Evolutionary conservation across 2,329 filamentous ascomycete species (phyloP).

Genomic region (Calonectria fujianensis): DNA sequence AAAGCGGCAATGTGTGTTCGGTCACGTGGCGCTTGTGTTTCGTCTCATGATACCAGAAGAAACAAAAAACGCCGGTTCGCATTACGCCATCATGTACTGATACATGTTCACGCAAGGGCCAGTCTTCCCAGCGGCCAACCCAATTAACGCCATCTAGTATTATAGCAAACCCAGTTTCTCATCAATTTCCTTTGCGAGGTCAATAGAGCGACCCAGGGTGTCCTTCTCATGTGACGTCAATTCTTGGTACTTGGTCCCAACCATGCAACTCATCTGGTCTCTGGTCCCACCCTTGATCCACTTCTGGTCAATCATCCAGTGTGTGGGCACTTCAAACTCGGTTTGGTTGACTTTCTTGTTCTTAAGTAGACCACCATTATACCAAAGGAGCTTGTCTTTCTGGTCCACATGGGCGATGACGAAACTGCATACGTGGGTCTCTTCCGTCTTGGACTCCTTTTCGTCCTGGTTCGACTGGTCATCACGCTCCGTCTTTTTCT

Average conservation of each 20-base stretch:
- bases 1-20: too few relatives aligned
- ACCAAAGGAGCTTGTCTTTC: constrained; percentile 62
- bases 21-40: too few relatives aligned
- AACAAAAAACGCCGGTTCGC: too few relatives aligned
- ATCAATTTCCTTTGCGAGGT: constrained; percentile 33
- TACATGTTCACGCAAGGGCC: too few relatives aligned
- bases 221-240: constrained; percentile 30
- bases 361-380: constrained; percentile 65
- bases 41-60: too few relatives aligned
- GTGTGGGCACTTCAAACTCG: constrained; percentile 60
- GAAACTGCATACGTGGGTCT: constrained; percentile 61
- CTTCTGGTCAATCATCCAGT: constrained; percentile 63
- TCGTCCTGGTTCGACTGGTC: neutral
- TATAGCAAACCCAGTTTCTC: constrained; percentile 2
- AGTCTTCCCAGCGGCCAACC: too few relatives aligned
- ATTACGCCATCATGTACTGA: too few relatives aligned
- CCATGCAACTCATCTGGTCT: constrained; percentile 63
- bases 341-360: constrained; percentile 59
- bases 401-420: constrained; percentile 66
- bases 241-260: constrained; percentile 38
- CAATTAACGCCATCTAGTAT: neutral
- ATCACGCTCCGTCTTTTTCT: neutral
- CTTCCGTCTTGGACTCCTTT: constrained; percentile 26
- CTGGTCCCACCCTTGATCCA: constrained; percentile 61
- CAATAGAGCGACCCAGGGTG: constrained; percentile 39